Evolutionary conservation across 148 eudicot genomes (phyloP).

Genomic region (Agrostemma githago): DNA sequence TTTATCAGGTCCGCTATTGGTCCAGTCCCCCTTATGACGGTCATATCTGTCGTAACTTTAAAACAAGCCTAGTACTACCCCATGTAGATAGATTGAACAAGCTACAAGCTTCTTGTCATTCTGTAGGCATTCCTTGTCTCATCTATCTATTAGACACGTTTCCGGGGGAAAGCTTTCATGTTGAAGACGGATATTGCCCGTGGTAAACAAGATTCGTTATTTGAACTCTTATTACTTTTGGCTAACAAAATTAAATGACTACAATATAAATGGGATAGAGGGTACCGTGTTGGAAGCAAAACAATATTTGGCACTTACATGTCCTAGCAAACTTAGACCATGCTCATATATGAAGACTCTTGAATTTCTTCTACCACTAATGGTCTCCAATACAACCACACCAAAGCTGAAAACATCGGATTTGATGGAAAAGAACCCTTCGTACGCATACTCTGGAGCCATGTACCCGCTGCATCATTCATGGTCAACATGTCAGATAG

Average conservation of each 20-base stretch:
- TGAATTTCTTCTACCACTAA: slow-evolving; percentile 27
- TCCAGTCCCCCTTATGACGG: too few relatives aligned
- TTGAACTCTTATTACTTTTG: not conserved
- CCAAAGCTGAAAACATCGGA: slow-evolving; percentile 32
- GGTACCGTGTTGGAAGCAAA: not conserved
- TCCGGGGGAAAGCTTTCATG: too few relatives aligned
- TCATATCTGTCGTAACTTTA: too few relatives aligned
- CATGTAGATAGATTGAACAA: too few relatives aligned
- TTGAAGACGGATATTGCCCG: too few relatives aligned
- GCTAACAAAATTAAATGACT: not conserved
- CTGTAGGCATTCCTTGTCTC: too few relatives aligned
- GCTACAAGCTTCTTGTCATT: too few relatives aligned
- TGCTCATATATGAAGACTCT: slow-evolving; percentile 20
- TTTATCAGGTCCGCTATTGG: too few relatives aligned
- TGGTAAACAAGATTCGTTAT: too few relatives aligned
- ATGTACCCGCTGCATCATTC: slow-evolving; percentile 24
- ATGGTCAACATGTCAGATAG: not conserved
- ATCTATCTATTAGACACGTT: too few relatives aligned
- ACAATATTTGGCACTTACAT: slow-evolving; percentile 15
- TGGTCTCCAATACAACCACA: slow-evolving; percentile 26
- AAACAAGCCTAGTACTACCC: too few relatives aligned
- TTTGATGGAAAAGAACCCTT: slow-evolving; percentile 26
- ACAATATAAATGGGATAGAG: not conserved
- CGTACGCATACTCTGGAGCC: slow-evolving; percentile 30
- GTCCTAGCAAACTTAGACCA: slow-evolving; percentile 22